Evolutionary conservation across 1,284 basidiomycete species (phyloP).

Genomic region (Fomitopsis pinicola): DNA sequence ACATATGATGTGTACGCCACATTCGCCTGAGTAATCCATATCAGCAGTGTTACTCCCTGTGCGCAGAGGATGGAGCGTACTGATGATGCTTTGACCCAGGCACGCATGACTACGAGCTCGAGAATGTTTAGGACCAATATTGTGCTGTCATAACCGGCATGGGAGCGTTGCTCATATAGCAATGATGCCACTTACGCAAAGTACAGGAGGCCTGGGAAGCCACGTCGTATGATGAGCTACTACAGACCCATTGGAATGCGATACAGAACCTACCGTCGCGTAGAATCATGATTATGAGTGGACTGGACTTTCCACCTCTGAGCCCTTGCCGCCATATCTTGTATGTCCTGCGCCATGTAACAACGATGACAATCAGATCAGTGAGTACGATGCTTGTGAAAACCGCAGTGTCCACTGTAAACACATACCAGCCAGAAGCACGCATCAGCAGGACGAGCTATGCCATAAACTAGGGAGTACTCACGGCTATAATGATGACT

Average conservation of each 20-base stretch:
- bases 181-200: background rate
- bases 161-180: no score
- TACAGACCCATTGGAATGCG: no score
- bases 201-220: background rate
- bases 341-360: background rate
- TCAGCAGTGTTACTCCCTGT: background rate
- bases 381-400: background rate
- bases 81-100: background rate
- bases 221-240: background rate
- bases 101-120: background rate
- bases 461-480: no score
- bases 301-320: background rate
- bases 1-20: background rate
- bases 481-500: no score
- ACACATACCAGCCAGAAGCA: no score
- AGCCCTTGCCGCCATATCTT: background rate
- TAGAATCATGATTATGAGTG: background rate
- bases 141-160: background rate
- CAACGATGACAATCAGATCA: background rate
- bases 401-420: background rate
- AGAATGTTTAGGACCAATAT: background rate
- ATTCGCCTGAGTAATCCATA: background rate
- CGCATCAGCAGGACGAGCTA: no score
- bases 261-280: background rate
- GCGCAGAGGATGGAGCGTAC: background rate